Evolutionary conservation across 1,284 basidiomycete species (phyloP), one percentile per base, ranked within the genome.

Genomic region (Heterobasidion annosum): DNA sequence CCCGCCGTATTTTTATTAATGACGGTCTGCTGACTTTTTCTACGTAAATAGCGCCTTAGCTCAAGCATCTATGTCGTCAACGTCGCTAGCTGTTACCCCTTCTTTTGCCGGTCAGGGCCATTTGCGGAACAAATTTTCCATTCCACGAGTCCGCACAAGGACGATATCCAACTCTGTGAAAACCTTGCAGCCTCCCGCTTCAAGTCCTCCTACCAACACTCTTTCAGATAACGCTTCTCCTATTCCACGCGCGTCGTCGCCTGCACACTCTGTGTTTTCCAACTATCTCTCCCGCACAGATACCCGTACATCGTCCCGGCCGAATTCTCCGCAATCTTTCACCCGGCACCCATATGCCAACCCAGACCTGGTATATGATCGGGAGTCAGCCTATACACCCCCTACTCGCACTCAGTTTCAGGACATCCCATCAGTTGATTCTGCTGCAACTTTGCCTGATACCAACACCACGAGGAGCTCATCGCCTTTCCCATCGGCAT

Each of bases 321-420:
- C 60, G 3, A 37, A 51, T n/a, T 60, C 60, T n/a, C 57, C 60
- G 3, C 40, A 42, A 1, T 53, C 58, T 3, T 67, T 67, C 40
- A 54, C 50, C 8, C 57, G 64, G 33, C 86, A 89, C 68, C 88
- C 88, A 42, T 90, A 88, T 63, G 88, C 87, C 53, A 88, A 89
- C 60, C 85, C 88, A 7, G 83, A 88, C 57, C 19, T 49, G 12
- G 48, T 53, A 3, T 59, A 59, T 34, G 53, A 62, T 45, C 53
- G 56, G 15, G 54, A 54, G 32, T 57, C 54, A 1, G 19, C 56
- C 18, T 25, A 25, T 54, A 1, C 13, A 46, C 13, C 45, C 56
- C 47, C 48, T 53, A 13, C 54, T n/a, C 42, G 48, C 45, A 18
- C 51, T 5, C 4, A 34, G 15, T 46, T 48, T 19, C 53, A 32